Evolutionary conservation across 306 rosid genomes (phyloP), one percentile per base, ranked within the genome.

Genomic region (Rosa rugosa): DNA sequence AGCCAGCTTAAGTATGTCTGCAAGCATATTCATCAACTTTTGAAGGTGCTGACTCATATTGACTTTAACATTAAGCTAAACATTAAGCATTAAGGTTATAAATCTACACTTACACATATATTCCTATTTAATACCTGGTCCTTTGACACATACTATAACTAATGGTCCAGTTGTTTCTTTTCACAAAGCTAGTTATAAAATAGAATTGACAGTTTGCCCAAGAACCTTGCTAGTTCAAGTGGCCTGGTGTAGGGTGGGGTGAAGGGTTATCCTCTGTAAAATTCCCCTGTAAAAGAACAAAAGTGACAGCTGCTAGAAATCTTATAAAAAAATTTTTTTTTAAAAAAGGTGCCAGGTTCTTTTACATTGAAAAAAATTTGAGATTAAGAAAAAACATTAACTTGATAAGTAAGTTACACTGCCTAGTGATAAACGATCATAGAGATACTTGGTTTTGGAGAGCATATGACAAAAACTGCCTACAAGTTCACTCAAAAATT

Each of bases 171-270:
- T 69, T 10, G 51, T 11, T 44, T 42, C 51, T 41, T 69, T n/a
- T 42, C 53, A n/a, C 73, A 42, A 36, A 69, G 44, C 42, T 38
- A 66, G 71, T n/a, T n/a, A n/a, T 66, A 38, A 31, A 22, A 22
- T 69, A 69, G 20, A 69, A 69, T 11, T 69, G 73, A 8, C 46
- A 66, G 49, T 66, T 66, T 69, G 53, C 73, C 20, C 1, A n/a
- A 69, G 73, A 69, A 22, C 34, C 53, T 66, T 41, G 10, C 73
- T 4, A 41, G 27, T 41, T 67, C 72, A 67, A 42, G 53, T 69
- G 51, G 73, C 10, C 17, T n/a, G 31, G 34, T 44, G 51, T 69
- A 44, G 38, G 13, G 31, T 69, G 54, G 73, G 53, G 36, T 69
- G 73, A 40, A 18, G 18, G 13, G 49, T 66, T 66, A 38, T 66